phyloP scores from a whole-genome alignment of 768 basidiomycete species.

The Hysterangium stoloniferum region DNA sequence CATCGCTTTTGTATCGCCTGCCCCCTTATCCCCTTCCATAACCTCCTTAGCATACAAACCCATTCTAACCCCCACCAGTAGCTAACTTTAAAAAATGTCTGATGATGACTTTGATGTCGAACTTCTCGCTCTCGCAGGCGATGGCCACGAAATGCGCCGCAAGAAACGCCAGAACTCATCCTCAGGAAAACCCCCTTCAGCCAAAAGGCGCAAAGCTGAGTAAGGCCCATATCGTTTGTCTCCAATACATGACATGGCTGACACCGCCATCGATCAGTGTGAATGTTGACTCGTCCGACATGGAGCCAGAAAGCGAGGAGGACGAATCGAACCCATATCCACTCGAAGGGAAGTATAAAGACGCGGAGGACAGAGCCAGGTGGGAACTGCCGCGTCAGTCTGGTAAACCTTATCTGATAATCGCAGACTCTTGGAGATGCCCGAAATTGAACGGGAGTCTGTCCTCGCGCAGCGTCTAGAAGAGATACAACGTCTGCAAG shows the following conservation, averaged over 20 bases:
- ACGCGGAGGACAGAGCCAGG: conserved; percentile 78
- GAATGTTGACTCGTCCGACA: conserved; percentile 35
- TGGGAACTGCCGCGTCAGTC: conserved; percentile 33
- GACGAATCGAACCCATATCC: conserved; percentile 65
- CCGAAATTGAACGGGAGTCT: conserved; percentile 85
- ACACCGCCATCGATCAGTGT: too few relatives aligned
- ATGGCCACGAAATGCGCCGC: conserved; percentile 55
- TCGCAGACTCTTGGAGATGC: conserved; percentile 63
- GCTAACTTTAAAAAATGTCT: conserved; percentile 8
- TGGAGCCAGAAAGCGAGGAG: conserved; percentile 59
- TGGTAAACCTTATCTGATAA: conserved; percentile 19
- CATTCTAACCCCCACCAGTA: too few relatives aligned
- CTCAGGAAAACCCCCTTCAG: conserved; percentile 29
- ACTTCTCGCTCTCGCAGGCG: conserved; percentile 74
- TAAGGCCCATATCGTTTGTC: conserved; percentile 29
- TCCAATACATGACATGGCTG: too few relatives aligned
- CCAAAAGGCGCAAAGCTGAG: conserved; percentile 70
- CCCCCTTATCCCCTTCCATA: too few relatives aligned
- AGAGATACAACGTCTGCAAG: conserved; percentile 67
- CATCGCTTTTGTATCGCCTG: too few relatives aligned
- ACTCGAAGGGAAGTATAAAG: conserved; percentile 83
- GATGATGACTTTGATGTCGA: conserved; percentile 40
- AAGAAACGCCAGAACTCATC: conserved; percentile 44
- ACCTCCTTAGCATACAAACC: too few relatives aligned
- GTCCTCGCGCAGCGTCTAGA: conserved; percentile 76